These are phyloP conservation scores for Arthrobotrys pseudoclavata DNA, from an alignment of 2,329 filamentous ascomycete genomes.

Conservation along the genomic window DNA sequence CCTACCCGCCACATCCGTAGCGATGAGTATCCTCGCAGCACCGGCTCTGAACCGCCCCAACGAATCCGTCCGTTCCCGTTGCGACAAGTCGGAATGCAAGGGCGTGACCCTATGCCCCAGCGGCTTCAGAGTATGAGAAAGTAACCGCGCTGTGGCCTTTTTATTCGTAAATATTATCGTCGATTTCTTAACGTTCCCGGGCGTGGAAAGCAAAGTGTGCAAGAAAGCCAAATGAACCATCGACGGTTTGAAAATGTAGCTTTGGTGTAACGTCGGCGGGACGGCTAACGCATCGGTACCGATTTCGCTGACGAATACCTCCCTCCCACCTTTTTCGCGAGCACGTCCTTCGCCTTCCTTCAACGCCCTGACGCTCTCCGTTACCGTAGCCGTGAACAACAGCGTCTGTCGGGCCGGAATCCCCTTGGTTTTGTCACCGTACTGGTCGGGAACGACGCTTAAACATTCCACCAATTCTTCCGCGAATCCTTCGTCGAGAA, in stretches of 20 bases:
- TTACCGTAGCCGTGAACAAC: slow-evolving; percentile 95
- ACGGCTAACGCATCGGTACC: slow-evolving; percentile 81
- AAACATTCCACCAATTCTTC: slow-evolving; percentile 90
- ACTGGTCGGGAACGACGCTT: slow-evolving; percentile 75
- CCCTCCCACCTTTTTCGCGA: slow-evolving; percentile 76
- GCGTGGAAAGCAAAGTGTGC: slow-evolving; percentile 86
- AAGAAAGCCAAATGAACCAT: slow-evolving; percentile 96
- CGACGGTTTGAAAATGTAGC: slow-evolving; percentile 87
- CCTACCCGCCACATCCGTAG: slow-evolving; percentile 93
- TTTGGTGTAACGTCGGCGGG: slow-evolving; percentile 83
- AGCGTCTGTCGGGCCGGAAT: slow-evolving; percentile 79
- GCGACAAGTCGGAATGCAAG: slow-evolving; percentile 87
- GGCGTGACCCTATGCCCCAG: slow-evolving; percentile 92
- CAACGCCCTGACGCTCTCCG: slow-evolving; percentile 87
- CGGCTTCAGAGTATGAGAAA: slow-evolving; percentile 87
- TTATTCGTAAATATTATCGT: slow-evolving; percentile 96
- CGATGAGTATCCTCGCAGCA: slow-evolving; percentile 89
- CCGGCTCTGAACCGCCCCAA: slow-evolving; percentile 90
- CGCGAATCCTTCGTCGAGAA: slow-evolving; percentile 72
- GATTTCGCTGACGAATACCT: slow-evolving; percentile 90
- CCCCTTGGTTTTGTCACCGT: slow-evolving; percentile 72
- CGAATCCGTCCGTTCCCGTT: slow-evolving; percentile 87
- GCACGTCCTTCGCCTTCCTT: slow-evolving; percentile 76
- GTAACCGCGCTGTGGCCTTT: slow-evolving; percentile 85
- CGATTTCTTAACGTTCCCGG: slow-evolving; percentile 79